These are phyloP conservation scores for Dioszegia aurantiaca DNA, from an alignment of 768 basidiomycete genomes.

Conservation along the genomic window DNA sequence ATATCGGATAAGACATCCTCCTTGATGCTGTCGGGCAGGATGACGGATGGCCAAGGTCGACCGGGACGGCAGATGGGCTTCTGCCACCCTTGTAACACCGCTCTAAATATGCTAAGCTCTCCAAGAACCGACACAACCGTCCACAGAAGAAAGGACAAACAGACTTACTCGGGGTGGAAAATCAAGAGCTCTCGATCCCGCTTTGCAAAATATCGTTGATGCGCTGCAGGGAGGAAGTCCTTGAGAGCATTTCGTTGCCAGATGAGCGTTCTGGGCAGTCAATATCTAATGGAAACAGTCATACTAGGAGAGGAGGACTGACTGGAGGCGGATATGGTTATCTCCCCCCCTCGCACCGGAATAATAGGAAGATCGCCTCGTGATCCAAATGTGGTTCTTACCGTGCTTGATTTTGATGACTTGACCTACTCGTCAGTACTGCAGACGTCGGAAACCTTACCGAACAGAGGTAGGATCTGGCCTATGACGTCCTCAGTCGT, in stretches of 20 bases:
- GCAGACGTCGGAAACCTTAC: constrained; percentile 21
- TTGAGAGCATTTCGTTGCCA: constrained; percentile 13
- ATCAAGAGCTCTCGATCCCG: constrained; percentile 30
- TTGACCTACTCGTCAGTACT: constrained; percentile 15
- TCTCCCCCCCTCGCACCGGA: neutral
- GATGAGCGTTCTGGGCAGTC: neutral
- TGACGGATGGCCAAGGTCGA: constrained; percentile 42
- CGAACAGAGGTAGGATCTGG: constrained; percentile 24
- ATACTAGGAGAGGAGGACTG: neutral
- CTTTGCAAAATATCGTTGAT: constrained; percentile 20
- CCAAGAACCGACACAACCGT: neutral
- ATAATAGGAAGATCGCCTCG: neutral
- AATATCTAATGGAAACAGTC: too few species aligned
- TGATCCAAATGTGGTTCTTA: constrained; percentile 27
- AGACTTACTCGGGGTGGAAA: constrained; percentile 23
- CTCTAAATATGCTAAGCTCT: neutral
- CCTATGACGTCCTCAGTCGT: constrained; percentile 24
- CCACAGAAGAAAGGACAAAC: neutral
- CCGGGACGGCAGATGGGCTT: constrained; percentile 31
- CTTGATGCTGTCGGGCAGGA: constrained; percentile 37
- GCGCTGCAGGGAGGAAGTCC: constrained; percentile 28
- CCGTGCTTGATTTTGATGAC: constrained; percentile 20
- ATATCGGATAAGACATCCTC: constrained; percentile 39
- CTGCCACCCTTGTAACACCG: constrained; percentile 16
- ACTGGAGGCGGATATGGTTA: constrained; percentile 17